Conservation (phyloP, 108 stramenopile genomes). For the Cyclotella kingstonii region DNA sequence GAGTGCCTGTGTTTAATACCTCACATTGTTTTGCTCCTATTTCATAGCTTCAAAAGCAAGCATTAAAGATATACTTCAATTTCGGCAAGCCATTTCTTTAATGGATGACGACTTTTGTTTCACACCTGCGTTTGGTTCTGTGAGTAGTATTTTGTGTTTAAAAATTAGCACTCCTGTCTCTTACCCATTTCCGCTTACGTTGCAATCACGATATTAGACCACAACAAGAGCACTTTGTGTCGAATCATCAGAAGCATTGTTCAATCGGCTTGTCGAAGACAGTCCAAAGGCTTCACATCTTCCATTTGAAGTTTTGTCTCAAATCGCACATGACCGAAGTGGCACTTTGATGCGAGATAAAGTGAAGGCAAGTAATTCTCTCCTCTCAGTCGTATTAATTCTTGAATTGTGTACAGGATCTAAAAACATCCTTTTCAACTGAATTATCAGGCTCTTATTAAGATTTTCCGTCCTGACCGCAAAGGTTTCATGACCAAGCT, state of each 20-base stretch:
- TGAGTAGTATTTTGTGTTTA: not conserved
- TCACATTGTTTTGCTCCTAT: not conserved
- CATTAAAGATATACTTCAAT: constrained; percentile 46
- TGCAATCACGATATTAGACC: constrained; percentile 49
- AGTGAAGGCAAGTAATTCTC: too few species aligned
- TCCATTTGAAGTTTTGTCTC: constrained; percentile 55
- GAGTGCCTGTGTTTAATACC: too few species aligned
- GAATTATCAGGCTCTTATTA: constrained; percentile 51
- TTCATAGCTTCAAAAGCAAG: constrained; percentile 20
- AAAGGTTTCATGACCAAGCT: constrained; percentile 46
- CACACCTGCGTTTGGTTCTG: constrained; percentile 7
- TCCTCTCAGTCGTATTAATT: too few species aligned
- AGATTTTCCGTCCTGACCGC: constrained; percentile 64
- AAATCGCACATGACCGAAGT: constrained; percentile 28
- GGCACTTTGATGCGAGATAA: constrained; percentile 29
- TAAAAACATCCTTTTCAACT: too few species aligned
- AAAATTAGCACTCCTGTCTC: not conserved
- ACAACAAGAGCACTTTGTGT: constrained; percentile 55
- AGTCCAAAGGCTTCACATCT: constrained; percentile 24
- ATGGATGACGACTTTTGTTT: constrained; percentile 35
- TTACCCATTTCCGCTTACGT: constrained; percentile 1
- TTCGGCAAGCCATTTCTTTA: constrained; percentile 40
- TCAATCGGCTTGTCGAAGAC: constrained; percentile 42
- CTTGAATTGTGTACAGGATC: too few species aligned
- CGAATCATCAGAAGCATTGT: constrained; percentile 56